A percentile compares a stretch with the other conserved stretches of the same genome.
These are phyloP conservation scores for Eucalyptus pauciflora DNA, from an alignment of 345 rosid genomes.

Conservation along the genomic window DNA sequence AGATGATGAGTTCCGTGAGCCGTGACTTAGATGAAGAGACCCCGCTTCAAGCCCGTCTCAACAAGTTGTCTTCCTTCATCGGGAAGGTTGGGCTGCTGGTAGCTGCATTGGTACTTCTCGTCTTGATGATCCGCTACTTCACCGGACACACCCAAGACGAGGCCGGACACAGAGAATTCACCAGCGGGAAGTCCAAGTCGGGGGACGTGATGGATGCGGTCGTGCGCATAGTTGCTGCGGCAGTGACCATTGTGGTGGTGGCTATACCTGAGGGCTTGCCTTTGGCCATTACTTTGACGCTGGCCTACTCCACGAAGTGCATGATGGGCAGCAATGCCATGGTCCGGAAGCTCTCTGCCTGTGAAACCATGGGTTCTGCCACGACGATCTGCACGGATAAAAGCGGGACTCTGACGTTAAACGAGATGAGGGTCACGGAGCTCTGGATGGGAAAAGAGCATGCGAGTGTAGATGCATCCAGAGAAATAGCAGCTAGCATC, in stretches of 20 bases:
- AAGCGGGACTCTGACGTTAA: constrained; percentile 69
- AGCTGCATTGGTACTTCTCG: constrained; percentile 51
- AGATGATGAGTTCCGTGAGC: constrained; percentile 56
- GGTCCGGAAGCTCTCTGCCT: constrained; percentile 69
- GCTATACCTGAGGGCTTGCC: constrained; percentile 80
- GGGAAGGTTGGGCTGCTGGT: constrained; percentile 57
- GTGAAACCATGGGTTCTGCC: constrained; percentile 93
- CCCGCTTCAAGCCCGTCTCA: constrained; percentile 50
- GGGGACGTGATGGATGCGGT: constrained; percentile 52
- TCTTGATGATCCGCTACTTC: constrained; percentile 56
- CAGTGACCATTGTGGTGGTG: constrained; percentile 64
- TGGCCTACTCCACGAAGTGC: constrained; percentile 64
- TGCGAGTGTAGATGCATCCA: not conserved
- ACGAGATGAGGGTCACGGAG: constrained; percentile 54
- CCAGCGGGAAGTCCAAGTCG: constrained; percentile 21
- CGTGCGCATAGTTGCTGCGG: constrained; percentile 46
- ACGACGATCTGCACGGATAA: constrained; percentile 63
- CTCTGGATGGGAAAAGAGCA: constrained; percentile 40
- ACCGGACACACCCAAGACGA: constrained; percentile 52
- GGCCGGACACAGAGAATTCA: constrained; percentile 26
- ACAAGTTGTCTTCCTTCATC: constrained; percentile 50
- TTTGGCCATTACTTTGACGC: constrained; percentile 63
- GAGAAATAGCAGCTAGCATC: not conserved
- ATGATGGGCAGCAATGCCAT: constrained; percentile 70
- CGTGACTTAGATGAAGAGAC: constrained; percentile 35